Conservation (phyloP, 305 asterid species). For the Fraxinus platypoda region DNA sequence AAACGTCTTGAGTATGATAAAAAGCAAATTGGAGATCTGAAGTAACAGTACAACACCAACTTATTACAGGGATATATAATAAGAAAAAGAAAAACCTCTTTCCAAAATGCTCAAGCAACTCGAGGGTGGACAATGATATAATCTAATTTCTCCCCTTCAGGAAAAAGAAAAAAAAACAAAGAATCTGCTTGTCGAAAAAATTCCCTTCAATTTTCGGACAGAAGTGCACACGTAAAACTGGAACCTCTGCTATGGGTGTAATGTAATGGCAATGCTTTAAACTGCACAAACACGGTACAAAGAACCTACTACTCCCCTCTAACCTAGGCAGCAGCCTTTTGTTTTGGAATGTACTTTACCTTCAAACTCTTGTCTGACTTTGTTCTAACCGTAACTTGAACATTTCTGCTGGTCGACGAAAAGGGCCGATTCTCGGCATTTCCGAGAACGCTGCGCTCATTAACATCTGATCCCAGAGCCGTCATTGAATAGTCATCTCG, state of each 20-base stretch:
- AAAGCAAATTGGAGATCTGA: neutral
- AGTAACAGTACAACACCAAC: conserved; percentile 19
- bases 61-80: conserved; percentile 24
- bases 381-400: conserved; percentile 36
- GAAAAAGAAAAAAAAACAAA: neutral
- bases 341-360: conserved; percentile 59
- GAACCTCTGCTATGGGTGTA: conserved; percentile 46
- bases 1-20: conserved; percentile 14
- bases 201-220: conserved; percentile 34
- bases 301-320: conserved; percentile 19
- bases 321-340: conserved; percentile 46
- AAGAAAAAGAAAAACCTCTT: conserved; percentile 16
- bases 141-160: conserved; percentile 9
- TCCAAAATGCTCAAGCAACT: conserved; percentile 18
- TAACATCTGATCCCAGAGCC: conserved; percentile 32
- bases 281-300: conserved; percentile 36
- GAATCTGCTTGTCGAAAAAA: conserved; percentile 28
- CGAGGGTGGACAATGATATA: conserved; percentile 20
- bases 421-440: conserved; percentile 34
- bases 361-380: conserved; percentile 49
- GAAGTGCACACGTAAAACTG: conserved; percentile 59
- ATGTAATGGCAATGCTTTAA: conserved; percentile 22
- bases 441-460: conserved; percentile 20
- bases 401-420: conserved; percentile 20
- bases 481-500: conserved; percentile 22